Percentiles rank a stretch among this genome's conserved stretches.
These are phyloP conservation scores for Pezicula carpinea DNA, from an alignment of 2,329 filamentous ascomycete species.

Conservation along the genomic window DNA sequence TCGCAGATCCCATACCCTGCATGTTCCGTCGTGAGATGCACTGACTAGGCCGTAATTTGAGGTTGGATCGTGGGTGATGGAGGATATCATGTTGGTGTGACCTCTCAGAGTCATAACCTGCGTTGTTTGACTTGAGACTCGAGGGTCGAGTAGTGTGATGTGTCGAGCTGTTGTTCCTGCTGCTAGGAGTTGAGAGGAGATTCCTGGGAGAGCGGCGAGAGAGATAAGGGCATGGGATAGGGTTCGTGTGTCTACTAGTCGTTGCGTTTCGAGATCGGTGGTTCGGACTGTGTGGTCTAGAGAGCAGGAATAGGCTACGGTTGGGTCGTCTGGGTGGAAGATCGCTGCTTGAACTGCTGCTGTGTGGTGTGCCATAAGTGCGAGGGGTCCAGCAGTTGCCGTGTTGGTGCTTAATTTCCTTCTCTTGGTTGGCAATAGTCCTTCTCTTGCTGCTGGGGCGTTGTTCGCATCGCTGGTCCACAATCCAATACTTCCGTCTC, in stretches of 20 bases:
- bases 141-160: slow-evolving; percentile 89
- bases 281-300: slow-evolving; percentile 90
- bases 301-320: slow-evolving; percentile 85
- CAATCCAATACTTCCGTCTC: slow-evolving; percentile 79
- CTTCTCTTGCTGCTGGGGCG: slow-evolving; percentile 67
- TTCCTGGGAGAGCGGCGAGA: slow-evolving; percentile 65
- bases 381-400: slow-evolving; percentile 71
- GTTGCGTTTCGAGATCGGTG: slow-evolving; percentile 79
- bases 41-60: slow-evolving; percentile 82
- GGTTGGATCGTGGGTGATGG: slow-evolving; percentile 42
- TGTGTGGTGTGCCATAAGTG: slow-evolving; percentile 67
- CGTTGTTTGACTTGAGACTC: slow-evolving; percentile 69
- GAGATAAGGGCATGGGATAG: slow-evolving; percentile 81
- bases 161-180: slow-evolving; percentile 81
- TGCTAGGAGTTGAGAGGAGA: slow-evolving; percentile 47
- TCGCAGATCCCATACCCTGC: slow-evolving; percentile 89
- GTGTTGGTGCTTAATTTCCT: slow-evolving; percentile 59
- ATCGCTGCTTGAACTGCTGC: slow-evolving; percentile 70
- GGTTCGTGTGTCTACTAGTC: slow-evolving; percentile 74
- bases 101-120: slow-evolving; percentile 88
- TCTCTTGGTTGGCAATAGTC: slow-evolving; percentile 69
- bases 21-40: slow-evolving; percentile 88
- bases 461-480: slow-evolving; percentile 80
- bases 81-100: slow-evolving; percentile 69
- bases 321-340: slow-evolving; percentile 81